phyloP scores from a whole-genome alignment of 78 protist genomes.

The Dictyostelium citrinum region DNA sequence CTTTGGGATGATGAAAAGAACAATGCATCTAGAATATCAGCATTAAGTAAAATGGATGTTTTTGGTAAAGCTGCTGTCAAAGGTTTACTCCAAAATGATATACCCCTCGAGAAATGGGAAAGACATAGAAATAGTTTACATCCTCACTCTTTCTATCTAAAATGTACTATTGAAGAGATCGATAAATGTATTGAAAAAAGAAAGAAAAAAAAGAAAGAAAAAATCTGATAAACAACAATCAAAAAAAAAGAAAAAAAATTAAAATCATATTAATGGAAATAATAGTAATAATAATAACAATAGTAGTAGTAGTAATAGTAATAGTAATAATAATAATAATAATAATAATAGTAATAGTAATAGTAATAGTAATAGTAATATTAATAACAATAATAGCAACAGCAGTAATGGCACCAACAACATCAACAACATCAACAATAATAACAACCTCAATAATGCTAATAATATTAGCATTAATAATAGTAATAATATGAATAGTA shows the following conservation, averaged over 20 bases:
- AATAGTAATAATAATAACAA: neutral
- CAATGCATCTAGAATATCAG: slow-evolving; percentile 50
- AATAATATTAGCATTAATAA: neutral
- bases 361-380: neutral
- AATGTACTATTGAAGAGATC: slow-evolving; percentile 56
- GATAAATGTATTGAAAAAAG: slow-evolving; percentile 65
- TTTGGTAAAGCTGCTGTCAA: slow-evolving; percentile 67
- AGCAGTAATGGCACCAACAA: too few relatives aligned
- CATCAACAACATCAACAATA: neutral
- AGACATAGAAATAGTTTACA: slow-evolving; percentile 12
- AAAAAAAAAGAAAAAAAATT: slow-evolving; percentile 39
- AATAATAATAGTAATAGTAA: neutral
- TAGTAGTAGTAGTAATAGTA: neutral
- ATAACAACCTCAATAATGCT: neutral
- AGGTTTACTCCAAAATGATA: slow-evolving; percentile 61
- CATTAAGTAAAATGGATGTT: slow-evolving; percentile 51
- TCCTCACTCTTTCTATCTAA: slow-evolving; percentile 20
- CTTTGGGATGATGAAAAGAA: slow-evolving; percentile 74
- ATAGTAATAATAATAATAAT: neutral
- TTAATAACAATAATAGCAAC: neutral
- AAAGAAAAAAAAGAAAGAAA: slow-evolving; percentile 53
- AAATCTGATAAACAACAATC: slow-evolving; percentile 30
- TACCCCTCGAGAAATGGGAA: slow-evolving; percentile 69
- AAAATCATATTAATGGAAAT: neutral
- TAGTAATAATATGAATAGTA: too few relatives aligned